Evolutionary conservation across 768 basidiomycete species (phyloP).

Genomic region (Pleurotus sapidus): DNA sequence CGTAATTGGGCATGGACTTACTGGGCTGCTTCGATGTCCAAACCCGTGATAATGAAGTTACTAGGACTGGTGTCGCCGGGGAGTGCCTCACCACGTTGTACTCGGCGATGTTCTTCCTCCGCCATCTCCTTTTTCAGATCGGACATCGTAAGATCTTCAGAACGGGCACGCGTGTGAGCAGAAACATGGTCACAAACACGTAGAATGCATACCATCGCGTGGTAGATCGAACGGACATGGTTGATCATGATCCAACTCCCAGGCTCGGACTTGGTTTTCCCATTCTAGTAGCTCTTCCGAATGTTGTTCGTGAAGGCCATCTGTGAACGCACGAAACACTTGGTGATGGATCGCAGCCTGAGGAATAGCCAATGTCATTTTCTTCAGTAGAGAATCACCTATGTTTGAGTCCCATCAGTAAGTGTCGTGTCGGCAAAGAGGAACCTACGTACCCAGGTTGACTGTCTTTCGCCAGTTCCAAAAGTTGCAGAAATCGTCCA

Average conservation of each 20-base stretch:
- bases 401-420: neutral
- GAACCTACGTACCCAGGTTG: conserved; percentile 10
- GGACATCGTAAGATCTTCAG: no score
- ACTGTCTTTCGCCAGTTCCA: conserved; percentile 20
- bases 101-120: conserved; percentile 12
- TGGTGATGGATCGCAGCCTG: conserved; percentile 13
- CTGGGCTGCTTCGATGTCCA: conserved; percentile 13
- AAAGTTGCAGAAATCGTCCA: conserved; percentile 21
- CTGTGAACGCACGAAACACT: conserved; percentile 12
- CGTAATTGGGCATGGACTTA: neutral
- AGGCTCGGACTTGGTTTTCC: conserved; percentile 10
- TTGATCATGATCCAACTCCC: conserved; percentile 12
- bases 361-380: conserved; percentile 11
- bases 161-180: no score
- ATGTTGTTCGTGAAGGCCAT: conserved; percentile 11
- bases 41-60: conserved; percentile 11
- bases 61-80: conserved; percentile 3
- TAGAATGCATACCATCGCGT: no score
- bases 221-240: neutral
- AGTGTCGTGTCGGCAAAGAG: neutral
- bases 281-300: conserved; percentile 10
- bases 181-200: no score
- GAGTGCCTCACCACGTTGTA: conserved; percentile 2
- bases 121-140: neutral
- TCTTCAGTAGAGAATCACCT: conserved; percentile 12